Percentiles rank a stretch among this genome's conserved stretches.
phyloP scores from a whole-genome alignment of 208 protist species.

The Crithidia sp. region DNA sequence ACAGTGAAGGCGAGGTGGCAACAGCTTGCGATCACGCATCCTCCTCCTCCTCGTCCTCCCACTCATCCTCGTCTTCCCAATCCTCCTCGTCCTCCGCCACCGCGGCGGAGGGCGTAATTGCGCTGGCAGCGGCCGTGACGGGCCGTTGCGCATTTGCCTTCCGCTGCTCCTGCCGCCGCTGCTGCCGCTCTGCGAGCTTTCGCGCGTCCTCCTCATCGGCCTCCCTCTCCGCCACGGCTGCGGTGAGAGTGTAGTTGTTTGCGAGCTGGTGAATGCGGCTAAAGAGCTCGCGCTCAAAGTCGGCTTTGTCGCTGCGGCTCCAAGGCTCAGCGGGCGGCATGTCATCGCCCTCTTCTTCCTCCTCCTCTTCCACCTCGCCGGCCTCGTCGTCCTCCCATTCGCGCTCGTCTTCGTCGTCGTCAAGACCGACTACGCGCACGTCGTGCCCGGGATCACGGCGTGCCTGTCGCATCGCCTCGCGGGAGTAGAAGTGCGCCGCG shows the following conservation, averaged over 20 bases:
- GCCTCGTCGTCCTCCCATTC: constrained; percentile 28
- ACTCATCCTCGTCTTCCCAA: constrained; percentile 35
- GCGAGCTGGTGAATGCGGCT: constrained; percentile 39
- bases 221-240: constrained; percentile 42
- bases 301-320: constrained; percentile 45
- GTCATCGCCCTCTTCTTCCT: constrained; percentile 13
- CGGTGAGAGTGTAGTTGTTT: constrained; percentile 41
- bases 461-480: constrained; percentile 50
- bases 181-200: constrained; percentile 13
- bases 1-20: no score
- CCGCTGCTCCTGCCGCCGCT: constrained; percentile 10
- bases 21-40: background rate
- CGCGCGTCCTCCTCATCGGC: constrained; percentile 22
- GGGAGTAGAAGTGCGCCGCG: constrained; percentile 53
- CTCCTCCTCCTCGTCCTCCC: constrained; percentile 22
- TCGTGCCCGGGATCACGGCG: constrained; percentile 39
- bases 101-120: background rate
- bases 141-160: background rate
- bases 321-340: constrained; percentile 22
- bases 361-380: constrained; percentile 25
- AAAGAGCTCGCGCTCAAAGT: constrained; percentile 55
- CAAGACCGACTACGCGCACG: constrained; percentile 40
- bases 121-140: background rate
- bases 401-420: constrained; percentile 28
- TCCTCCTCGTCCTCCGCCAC: constrained; percentile 29